phyloP scores from a whole-genome alignment of 768 basidiomycete genomes.

The Omphalotus guepiniiformis region DNA sequence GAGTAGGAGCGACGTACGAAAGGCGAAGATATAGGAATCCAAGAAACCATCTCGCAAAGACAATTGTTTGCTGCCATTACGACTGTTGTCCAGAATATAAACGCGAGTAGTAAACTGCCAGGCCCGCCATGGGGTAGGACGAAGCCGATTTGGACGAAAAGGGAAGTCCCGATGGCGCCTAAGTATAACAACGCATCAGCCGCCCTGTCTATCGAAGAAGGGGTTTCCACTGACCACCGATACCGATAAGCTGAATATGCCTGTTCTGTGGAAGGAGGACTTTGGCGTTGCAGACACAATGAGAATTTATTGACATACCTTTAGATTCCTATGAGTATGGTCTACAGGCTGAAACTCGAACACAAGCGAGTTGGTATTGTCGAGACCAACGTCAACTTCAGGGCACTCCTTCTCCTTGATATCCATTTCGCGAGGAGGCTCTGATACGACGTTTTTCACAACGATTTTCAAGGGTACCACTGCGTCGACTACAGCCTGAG shows the following conservation, averaged over 20 bases:
- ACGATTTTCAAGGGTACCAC: too few species aligned
- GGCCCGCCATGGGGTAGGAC: conserved; percentile 5
- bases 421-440: too few species aligned
- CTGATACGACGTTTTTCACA: too few species aligned
- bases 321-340: conserved; percentile 36
- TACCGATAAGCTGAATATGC: conserved; percentile 1
- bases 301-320: conserved; percentile 23
- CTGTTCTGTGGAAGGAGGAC: neutral
- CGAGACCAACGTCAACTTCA: neutral
- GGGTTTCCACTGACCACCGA: neutral
- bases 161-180: conserved; percentile 9
- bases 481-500: too few species aligned
- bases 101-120: conserved; percentile 47
- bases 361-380: neutral
- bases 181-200: neutral
- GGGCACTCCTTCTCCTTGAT: neutral
- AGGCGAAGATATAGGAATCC: conserved; percentile 73
- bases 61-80: conserved; percentile 45
- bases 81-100: conserved; percentile 36
- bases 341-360: conserved; percentile 16
- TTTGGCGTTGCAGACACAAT: neutral
- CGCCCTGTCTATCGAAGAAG: too few species aligned
- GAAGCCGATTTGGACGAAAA: conserved; percentile 9
- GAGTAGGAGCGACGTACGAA: conserved; percentile 41
- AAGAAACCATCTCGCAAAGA: conserved; percentile 60